Percentiles rank a stretch among this genome's conserved stretches.
phyloP scores from a whole-genome alignment of 2,329 filamentous ascomycete species.

The Ceratocystiopsis brevicomis region DNA sequence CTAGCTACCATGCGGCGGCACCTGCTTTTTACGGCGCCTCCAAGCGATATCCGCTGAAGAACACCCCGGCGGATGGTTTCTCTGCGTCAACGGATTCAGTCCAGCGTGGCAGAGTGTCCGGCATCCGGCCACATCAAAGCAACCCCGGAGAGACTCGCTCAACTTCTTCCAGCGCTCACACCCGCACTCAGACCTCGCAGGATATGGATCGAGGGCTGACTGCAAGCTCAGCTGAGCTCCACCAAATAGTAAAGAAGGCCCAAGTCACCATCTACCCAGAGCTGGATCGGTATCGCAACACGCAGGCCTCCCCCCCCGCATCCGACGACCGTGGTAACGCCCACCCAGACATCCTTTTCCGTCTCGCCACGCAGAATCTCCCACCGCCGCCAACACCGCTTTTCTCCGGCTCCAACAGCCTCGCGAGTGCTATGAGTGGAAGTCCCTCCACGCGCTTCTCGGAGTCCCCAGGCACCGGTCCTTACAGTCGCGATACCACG shows the following conservation, averaged over 20 bases:
- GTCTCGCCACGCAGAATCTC: conserved; percentile 42
- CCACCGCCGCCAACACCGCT: conserved; percentile 45
- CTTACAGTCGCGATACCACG: conserved; percentile 60
- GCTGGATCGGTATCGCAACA: conserved; percentile 38
- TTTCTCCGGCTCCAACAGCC: conserved; percentile 38
- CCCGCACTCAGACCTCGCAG: conserved; percentile 10
- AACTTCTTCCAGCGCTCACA: too few relatives aligned
- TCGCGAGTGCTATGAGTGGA: conserved; percentile 40
- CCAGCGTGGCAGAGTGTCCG: neutral
- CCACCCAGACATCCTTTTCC: conserved; percentile 30
- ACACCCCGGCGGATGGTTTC: too few relatives aligned
- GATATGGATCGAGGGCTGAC: conserved; percentile 25
- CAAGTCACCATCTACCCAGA: conserved; percentile 38
- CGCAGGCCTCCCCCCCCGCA: conserved; percentile 17
- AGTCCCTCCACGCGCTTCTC: conserved; percentile 62
- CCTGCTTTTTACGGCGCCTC: too few relatives aligned
- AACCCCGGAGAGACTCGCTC: neutral
- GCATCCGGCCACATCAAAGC: too few relatives aligned
- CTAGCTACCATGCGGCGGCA: too few relatives aligned
- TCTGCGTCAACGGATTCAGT: neutral
- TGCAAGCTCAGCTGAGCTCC: conserved; percentile 26
- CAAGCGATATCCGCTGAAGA: too few relatives aligned
- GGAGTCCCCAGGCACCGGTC: conserved; percentile 47
- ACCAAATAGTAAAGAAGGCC: conserved; percentile 19
- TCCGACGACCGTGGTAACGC: conserved; percentile 14